Percentiles rank a stretch among this genome's conserved stretches.
These are phyloP conservation scores for Lachnellula hyalina DNA, from an alignment of 2,329 filamentous ascomycete species.

Conservation along the genomic window DNA sequence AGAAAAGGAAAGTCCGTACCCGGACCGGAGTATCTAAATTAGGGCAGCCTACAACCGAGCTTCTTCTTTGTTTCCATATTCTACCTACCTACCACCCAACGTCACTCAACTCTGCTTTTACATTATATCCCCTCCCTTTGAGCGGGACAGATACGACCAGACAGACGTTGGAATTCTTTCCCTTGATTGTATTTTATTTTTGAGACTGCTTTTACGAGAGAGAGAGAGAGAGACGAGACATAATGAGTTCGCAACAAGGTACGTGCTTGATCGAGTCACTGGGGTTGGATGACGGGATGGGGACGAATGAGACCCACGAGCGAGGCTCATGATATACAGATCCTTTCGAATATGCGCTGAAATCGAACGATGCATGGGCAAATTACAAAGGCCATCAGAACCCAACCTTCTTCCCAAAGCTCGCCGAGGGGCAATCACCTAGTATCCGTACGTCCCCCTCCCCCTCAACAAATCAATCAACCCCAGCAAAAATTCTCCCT, in stretches of 20 bases:
- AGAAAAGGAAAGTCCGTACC: too few relatives aligned
- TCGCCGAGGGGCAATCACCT: slow-evolving; percentile 62
- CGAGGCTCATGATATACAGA: slow-evolving; percentile 8
- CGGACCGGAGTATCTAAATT: too few relatives aligned
- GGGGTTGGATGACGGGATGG: not conserved
- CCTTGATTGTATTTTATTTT: not conserved
- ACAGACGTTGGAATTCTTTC: not conserved
- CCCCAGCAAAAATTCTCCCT: not conserved
- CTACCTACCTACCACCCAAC: too few relatives aligned
- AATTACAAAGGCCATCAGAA: slow-evolving; percentile 58
- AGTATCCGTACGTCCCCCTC: slow-evolving; percentile 46
- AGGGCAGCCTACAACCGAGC: too few relatives aligned
- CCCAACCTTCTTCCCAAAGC: slow-evolving; percentile 64
- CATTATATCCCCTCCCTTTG: too few relatives aligned
- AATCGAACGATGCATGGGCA: slow-evolving; percentile 67
- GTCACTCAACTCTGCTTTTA: too few relatives aligned
- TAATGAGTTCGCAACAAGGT: not conserved
- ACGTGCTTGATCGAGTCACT: not conserved
- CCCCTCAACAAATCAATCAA: not conserved
- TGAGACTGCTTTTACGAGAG: not conserved
- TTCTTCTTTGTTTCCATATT: too few relatives aligned
- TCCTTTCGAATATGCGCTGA: slow-evolving; percentile 54
- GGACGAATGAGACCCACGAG: not conserved
- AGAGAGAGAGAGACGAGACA: not conserved
- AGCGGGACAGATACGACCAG: too few relatives aligned